phyloP scores from a whole-genome alignment of 345 rosid genomes.

The Eucalyptus curtisii region DNA sequence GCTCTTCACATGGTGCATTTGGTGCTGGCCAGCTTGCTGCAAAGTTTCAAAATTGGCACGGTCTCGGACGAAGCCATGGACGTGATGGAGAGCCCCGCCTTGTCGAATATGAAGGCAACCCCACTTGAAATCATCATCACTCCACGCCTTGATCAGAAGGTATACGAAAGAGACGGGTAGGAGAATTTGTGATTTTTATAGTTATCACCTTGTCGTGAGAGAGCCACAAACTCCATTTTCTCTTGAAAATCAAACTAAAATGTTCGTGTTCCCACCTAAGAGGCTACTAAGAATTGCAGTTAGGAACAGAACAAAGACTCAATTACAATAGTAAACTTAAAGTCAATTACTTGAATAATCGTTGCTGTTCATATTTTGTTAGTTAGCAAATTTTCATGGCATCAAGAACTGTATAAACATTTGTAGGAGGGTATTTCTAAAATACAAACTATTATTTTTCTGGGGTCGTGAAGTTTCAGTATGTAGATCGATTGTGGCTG shows the following conservation, averaged over 20 bases:
- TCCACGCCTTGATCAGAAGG: slow-evolving; percentile 7
- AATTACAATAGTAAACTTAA: neutral
- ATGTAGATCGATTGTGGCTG: no score
- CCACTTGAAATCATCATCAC: slow-evolving; percentile 18
- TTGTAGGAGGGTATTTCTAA: no score
- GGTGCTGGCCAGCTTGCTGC: slow-evolving; percentile 23
- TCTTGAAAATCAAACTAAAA: neutral
- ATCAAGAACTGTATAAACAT: neutral
- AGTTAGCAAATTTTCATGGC: neutral
- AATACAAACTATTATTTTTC: no score
- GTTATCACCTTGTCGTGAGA: neutral
- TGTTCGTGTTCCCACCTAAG: neutral
- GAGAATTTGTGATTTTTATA: neutral
- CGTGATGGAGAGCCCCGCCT: slow-evolving; percentile 11
- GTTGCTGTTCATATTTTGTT: neutral
- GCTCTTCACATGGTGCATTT: slow-evolving; percentile 17
- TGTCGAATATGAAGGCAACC: slow-evolving; percentile 24
- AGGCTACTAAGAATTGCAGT: neutral
- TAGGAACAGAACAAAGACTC: neutral
- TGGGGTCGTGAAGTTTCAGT: no score
- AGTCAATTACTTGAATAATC: neutral
- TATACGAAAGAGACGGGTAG: neutral
- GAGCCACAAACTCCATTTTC: neutral
- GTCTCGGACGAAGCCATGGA: slow-evolving; percentile 10
- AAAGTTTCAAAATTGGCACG: slow-evolving; percentile 11